Evolutionary conservation across 2,329 filamentous ascomycete genomes (phyloP), one percentile per base, ranked within the genome.

Genomic region (Paracamarosporium sp.): DNA sequence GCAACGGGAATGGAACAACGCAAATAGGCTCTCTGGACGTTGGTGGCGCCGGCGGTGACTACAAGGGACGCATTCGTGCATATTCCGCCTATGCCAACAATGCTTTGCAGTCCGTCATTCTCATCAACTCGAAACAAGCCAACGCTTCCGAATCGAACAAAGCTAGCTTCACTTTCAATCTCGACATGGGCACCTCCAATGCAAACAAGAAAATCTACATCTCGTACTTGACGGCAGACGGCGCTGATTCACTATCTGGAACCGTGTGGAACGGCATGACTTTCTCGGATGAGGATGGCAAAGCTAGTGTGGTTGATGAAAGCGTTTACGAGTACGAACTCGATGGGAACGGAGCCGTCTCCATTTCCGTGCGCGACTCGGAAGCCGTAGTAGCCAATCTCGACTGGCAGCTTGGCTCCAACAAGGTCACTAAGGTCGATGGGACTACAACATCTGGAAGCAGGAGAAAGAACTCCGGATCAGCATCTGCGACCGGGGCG

Each of bases 261-360:
- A 79, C 79, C 1, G 80, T 77, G 7, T 84, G 78, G 76, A 81
- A 83, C 65, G 81, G 81, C 44, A 71, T 84, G 61, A 75, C 71
- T 58, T 84, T 78, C 68, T 60, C 71, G 45, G 78, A 74, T 57
- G 67, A 68, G 31, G 75, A 80, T 36, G 81, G 81, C 56, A 76
- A 69, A n/a, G 71, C 78, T 0, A 75, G 66, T 15, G 58, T 67
- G 9, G 73, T 76, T 17, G 71, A 77, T 31, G 65, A 70, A 46
- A 72, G 65, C 1, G 67, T 73, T 5, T 61, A 69, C 27, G 76
- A 72, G 3, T 50, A 70, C 17, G 67, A 59, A 2, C 60, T 67
- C 1, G 68, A 70, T 13, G 53, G 59, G 27, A 64, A 64, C 2
- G 72, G 72, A 41, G 58, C 61, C 30, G 55, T 69, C 11, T 43